These are phyloP conservation scores for Tricholoma bakamatsutake DNA, from an alignment of 768 basidiomycete species.

Conservation along the genomic window DNA sequence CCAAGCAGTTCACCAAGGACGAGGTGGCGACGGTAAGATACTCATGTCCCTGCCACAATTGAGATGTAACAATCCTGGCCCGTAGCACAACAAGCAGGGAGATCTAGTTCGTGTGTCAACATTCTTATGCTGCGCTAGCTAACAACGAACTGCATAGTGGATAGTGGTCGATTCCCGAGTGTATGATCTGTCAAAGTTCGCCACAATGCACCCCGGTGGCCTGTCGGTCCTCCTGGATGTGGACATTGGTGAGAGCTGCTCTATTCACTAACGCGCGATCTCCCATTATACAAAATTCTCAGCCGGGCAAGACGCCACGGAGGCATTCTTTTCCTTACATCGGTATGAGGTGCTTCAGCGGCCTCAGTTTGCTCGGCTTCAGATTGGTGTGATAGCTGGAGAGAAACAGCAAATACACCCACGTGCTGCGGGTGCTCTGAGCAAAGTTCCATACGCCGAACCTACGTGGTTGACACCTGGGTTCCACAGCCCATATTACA, in stretches of 20 bases:
- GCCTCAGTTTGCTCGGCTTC: slow-evolving; percentile 68
- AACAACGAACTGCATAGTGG: slow-evolving; percentile 6
- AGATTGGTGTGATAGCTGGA: slow-evolving; percentile 66
- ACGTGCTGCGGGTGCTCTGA: slow-evolving; percentile 49
- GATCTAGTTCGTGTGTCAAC: slow-evolving; percentile 7
- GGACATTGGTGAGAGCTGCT: slow-evolving; percentile 59
- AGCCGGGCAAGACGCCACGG: slow-evolving; percentile 87
- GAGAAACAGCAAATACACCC: slow-evolving; percentile 42
- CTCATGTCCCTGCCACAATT: background rate
- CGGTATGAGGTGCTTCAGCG: slow-evolving; percentile 75
- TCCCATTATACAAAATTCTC: slow-evolving; percentile 1
- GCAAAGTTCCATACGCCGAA: slow-evolving; percentile 82
- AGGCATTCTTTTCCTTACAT: slow-evolving; percentile 86
- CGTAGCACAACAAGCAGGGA: slow-evolving; percentile 9
- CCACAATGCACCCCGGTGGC: slow-evolving; percentile 80
- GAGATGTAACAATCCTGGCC: background rate
- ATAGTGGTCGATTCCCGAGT: slow-evolving; percentile 31
- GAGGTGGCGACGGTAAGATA: slow-evolving; percentile 13
- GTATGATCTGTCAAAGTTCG: slow-evolving; percentile 69
- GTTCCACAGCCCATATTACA: slow-evolving; percentile 73
- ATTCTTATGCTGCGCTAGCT: background rate
- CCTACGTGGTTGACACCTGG: slow-evolving; percentile 76
- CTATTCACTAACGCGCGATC: no score
- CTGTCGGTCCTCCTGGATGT: slow-evolving; percentile 64
- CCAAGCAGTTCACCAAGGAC: slow-evolving; percentile 12